Conservation (phyloP, 2,329 filamentous ascomycete species). For the Helminthosporium solani region DNA sequence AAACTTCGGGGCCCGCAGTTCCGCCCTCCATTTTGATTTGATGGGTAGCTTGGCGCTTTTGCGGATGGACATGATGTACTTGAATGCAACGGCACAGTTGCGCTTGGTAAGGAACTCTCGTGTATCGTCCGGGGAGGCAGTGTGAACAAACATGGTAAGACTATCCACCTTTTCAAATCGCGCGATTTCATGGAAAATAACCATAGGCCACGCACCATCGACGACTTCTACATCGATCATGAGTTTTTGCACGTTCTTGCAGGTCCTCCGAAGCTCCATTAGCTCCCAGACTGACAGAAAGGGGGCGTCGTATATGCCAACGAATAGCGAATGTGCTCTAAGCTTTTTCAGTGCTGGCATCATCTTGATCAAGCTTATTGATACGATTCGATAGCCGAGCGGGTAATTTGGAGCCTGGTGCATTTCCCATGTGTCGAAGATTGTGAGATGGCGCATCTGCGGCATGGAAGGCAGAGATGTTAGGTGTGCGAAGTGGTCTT, state of each 20-base stretch:
- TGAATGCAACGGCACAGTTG: conserved; percentile 1
- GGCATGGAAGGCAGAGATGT: too few species aligned
- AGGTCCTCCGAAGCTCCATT: conserved; percentile 1
- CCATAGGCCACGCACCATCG: not conserved
- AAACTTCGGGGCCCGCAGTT: too few species aligned
- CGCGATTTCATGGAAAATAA: conserved; percentile 2
- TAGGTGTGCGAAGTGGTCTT: not conserved
- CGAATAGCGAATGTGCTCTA: too few species aligned
- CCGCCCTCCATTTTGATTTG: not conserved
- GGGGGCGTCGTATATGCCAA: too few species aligned
- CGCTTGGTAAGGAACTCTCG: not conserved
- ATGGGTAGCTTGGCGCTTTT: not conserved
- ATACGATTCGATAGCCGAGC: too few species aligned
- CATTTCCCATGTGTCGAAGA: too few species aligned
- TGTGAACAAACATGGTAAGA: conserved; percentile 1
- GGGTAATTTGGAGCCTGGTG: too few species aligned
- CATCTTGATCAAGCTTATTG: too few species aligned
- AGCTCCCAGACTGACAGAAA: not conserved
- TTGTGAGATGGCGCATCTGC: too few species aligned
- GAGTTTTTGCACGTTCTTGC: not conserved
- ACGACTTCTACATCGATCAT: conserved; percentile 1
- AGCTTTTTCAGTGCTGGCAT: too few species aligned
- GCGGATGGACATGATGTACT: not conserved
- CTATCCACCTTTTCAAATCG: conserved; percentile 1
- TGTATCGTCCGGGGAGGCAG: not conserved